phyloP scores from a whole-genome alignment of 768 basidiomycete species.

The Trametes punicea region DNA sequence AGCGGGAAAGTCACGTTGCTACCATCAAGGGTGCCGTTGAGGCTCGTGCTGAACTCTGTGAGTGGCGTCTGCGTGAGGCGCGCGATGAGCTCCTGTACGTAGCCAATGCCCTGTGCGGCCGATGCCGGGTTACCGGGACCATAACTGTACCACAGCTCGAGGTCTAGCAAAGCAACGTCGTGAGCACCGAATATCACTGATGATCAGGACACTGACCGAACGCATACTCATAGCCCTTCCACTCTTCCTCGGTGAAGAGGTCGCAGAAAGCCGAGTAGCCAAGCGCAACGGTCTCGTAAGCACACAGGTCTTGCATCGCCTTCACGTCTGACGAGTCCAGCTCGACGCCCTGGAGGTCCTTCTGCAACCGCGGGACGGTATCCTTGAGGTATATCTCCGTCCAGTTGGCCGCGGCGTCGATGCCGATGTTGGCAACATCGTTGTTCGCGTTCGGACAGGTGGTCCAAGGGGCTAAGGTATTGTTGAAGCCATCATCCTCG shows the following conservation, averaged over 20 bases:
- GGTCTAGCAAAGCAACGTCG: constrained; percentile 8
- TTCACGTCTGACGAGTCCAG: constrained; percentile 30
- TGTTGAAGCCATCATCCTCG: constrained; percentile 44
- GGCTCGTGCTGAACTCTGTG: constrained; percentile 39
- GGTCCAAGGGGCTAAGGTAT: constrained; percentile 43
- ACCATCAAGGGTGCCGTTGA: constrained; percentile 45
- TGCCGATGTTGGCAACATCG: constrained; percentile 25
- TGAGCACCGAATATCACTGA: neutral
- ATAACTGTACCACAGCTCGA: constrained; percentile 35
- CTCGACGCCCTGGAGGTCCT: constrained; percentile 32
- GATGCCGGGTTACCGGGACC: constrained; percentile 44
- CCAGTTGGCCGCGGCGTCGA: constrained; percentile 33
- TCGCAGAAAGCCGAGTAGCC: constrained; percentile 48
- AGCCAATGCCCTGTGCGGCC: constrained; percentile 38
- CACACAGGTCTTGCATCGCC: constrained; percentile 38
- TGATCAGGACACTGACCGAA: constrained; percentile 25
- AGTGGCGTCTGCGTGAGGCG: constrained; percentile 39
- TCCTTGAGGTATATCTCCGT: constrained; percentile 37
- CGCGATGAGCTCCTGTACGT: constrained; percentile 43
- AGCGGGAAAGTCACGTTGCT: constrained; percentile 36
- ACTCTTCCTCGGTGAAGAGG: constrained; percentile 50
- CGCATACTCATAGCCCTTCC: constrained; percentile 47
- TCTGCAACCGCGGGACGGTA: constrained; percentile 34
- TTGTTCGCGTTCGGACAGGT: constrained; percentile 32
- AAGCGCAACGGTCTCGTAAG: constrained; percentile 49